Base-by-base conservation (phyloP, 1,284 basidiomycete species). In the Fomitopsis palustris region DNA sequence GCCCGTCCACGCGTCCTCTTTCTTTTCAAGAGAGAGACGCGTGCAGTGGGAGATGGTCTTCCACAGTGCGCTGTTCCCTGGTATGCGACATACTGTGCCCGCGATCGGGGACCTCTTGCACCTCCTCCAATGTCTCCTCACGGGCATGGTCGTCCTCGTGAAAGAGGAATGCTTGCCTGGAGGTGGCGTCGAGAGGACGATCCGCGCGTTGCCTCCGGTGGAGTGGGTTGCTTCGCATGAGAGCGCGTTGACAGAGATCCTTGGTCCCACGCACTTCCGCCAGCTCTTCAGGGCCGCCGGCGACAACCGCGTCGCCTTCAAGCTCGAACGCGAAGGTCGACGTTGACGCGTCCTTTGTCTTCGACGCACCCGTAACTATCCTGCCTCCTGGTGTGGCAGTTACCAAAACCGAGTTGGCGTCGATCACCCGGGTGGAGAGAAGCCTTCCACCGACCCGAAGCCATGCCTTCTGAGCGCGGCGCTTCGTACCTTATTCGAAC, bases 31-130 rank as follows among this genome's bases (percentile, higher is more conserved):
- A 14, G 88, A 92, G 71, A 78, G 90, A 65, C 82, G 88, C 62
- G 82, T 92, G 47, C 90, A 92, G 69, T 92, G 90, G 90, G 85
- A 92, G 72, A 92, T 92, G 90, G 88, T 91, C 64, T 92, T 92
- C 71, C 89, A 92, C 72, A 85, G 84, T 68, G 88, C 90, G 70
- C 84, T 87, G 59, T 92, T 92, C 76, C 88, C 88, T 64, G 86
- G 85, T 45, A 82, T 91, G 63, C 82, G 90, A 47, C 88, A 90
- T 74, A 85, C 88, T 68, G 85, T 87, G 57, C 84, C 85, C 42
- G 87, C 90, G 54, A 82, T 92, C 72, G 84, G 82, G 72, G 90
- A 92, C 74, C 85, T 92, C 65, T 78, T 92, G 61, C 82, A 85
- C 71, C 80, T 92, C 61, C 74, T 92, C 41, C 90, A 92, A 68